Evolutionary conservation across 139 green algal species (phyloP).

Genomic region (Chlamydomonas eustigma): DNA sequence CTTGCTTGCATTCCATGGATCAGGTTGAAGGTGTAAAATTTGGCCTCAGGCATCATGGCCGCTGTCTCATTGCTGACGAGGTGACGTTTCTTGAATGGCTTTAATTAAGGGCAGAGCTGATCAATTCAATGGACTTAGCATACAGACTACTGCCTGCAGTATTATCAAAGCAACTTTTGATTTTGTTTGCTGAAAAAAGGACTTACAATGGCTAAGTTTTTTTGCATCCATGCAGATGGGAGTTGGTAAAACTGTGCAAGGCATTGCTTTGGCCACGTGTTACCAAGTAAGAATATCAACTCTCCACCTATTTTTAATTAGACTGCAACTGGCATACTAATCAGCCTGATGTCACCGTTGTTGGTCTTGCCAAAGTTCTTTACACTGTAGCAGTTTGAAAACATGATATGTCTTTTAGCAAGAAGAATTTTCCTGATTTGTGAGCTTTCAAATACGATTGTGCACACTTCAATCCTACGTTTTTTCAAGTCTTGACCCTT

Average conservation of each 20-base stretch:
- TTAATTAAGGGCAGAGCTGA: background rate
- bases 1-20: conserved; percentile 26
- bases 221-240: conserved; percentile 58
- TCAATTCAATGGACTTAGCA: background rate
- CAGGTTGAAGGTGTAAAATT: conserved; percentile 74
- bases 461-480: too few species aligned
- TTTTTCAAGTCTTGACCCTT: too few species aligned
- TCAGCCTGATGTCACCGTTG: too few species aligned
- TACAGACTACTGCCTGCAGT: background rate
- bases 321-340: too few species aligned
- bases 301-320: too few species aligned
- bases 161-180: background rate
- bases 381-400: too few species aligned
- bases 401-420: too few species aligned
- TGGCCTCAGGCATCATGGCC: conserved; percentile 62
- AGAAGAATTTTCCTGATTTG: too few species aligned
- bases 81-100: background rate
- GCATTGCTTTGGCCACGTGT: background rate
- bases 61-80: conserved; percentile 89
- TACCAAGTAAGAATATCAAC: too few species aligned
- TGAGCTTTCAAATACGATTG: too few species aligned
- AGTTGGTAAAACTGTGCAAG: conserved; percentile 66
- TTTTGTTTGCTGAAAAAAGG: background rate
- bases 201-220: background rate
- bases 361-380: too few species aligned